A percentile compares a stretch with the other conserved stretches of the same genome.
Conservation (phyloP, 495 filamentous ascomycete genomes). For the Jackrogersella minutella region DNA sequence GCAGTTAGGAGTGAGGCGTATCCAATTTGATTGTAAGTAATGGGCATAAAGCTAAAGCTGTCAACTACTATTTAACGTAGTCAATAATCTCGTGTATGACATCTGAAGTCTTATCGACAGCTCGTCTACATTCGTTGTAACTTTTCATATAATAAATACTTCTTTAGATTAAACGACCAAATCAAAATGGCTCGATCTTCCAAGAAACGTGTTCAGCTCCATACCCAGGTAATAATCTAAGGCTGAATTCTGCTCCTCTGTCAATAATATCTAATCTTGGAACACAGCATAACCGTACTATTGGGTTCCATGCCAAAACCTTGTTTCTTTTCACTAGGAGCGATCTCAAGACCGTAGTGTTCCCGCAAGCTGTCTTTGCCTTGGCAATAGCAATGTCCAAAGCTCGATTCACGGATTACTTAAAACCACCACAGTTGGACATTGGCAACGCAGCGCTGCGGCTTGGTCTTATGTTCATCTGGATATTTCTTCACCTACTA, state of each 20-base stretch:
- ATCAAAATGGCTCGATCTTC: no score
- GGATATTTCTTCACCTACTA: constrained; percentile 48
- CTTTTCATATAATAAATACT: no score
- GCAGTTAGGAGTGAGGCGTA: no score
- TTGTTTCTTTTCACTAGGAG: background rate
- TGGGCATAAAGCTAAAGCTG: no score
- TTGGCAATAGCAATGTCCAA: background rate
- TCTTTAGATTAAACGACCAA: no score
- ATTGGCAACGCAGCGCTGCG: background rate
- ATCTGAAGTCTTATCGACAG: no score
- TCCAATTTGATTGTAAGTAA: no score
- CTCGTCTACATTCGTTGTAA: no score
- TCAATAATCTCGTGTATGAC: no score
- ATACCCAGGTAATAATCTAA: background rate
- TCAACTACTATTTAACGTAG: no score
- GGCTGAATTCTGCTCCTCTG: background rate
- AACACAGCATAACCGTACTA: background rate
- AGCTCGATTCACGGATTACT: background rate
- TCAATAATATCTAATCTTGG: background rate
- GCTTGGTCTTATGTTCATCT: constrained; percentile 22
- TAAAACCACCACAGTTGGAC: background rate
- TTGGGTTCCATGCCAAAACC: background rate
- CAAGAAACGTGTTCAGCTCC: no score
- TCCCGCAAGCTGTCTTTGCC: background rate
- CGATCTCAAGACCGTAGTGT: background rate